These are phyloP conservation scores for Penicillium lividum DNA, from an alignment of 495 filamentous ascomycete species.

Conservation along the genomic window DNA sequence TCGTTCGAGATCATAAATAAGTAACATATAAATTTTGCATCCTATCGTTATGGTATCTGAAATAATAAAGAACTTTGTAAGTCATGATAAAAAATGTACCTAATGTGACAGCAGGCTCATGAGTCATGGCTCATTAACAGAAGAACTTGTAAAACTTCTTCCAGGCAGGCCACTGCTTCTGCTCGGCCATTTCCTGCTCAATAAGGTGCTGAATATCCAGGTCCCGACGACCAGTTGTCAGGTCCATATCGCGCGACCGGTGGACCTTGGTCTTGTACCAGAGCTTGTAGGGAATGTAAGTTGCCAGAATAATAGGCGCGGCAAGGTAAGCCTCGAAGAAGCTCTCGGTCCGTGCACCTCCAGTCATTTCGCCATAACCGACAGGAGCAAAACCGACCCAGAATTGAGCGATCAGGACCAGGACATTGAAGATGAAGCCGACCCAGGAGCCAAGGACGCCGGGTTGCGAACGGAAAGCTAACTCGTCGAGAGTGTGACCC, in stretches of 20 bases:
- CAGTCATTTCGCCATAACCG: constrained; percentile 48
- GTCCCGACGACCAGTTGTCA: constrained; percentile 86
- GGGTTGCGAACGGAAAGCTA: constrained; percentile 78
- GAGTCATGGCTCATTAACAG: constrained; percentile 38
- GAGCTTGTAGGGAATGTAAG: constrained; percentile 80
- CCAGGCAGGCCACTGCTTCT: constrained; percentile 75
- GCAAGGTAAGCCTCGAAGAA: constrained; percentile 86
- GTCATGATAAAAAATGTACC: too few species aligned
- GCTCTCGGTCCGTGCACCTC: constrained; percentile 48
- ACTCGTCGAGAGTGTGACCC: constrained; percentile 68
- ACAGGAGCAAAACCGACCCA: constrained; percentile 88
- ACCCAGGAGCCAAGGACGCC: constrained; percentile 83
- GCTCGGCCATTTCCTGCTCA: constrained; percentile 73
- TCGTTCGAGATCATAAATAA: too few species aligned
- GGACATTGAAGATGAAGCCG: constrained; percentile 73
- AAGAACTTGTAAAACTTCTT: constrained; percentile 70
- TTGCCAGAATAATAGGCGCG: constrained; percentile 73
- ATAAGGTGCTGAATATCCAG: constrained; percentile 75
- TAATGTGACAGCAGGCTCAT: too few species aligned
- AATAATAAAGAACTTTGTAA: too few species aligned
- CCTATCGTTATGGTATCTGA: neutral
- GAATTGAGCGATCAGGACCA: constrained; percentile 90
- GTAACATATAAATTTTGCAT: neutral
- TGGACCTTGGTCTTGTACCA: constrained; percentile 70
- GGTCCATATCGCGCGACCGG: constrained; percentile 70